These are phyloP conservation scores for Entomortierella parvispora DNA, from an alignment of 192 early-diverging fungal genomes.

Conservation along the genomic window DNA sequence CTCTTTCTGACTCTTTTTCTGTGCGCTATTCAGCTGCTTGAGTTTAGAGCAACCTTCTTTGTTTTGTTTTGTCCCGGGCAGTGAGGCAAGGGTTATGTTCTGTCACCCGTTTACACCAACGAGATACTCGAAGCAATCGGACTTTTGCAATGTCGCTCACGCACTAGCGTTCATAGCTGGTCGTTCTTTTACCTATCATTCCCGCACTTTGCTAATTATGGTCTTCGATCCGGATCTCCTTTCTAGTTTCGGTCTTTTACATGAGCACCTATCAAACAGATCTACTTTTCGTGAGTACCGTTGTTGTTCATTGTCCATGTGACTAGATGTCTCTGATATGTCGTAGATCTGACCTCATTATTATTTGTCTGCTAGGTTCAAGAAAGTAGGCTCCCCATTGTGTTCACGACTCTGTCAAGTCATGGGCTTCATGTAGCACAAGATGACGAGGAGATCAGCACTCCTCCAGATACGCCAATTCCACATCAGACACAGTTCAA, in stretches of 20 bases:
- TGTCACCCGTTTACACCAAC: background rate
- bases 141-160: too few relatives aligned
- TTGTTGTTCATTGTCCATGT: background rate
- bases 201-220: too few relatives aligned
- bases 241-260: conserved; percentile 74
- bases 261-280: conserved; percentile 81
- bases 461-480: conserved; percentile 48
- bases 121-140: too few relatives aligned
- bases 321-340: background rate
- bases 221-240: background rate
- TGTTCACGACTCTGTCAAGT: conserved; percentile 60
- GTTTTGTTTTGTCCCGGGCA: too few relatives aligned
- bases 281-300: conserved; percentile 69
- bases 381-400: conserved; percentile 65
- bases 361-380: conserved; percentile 56
- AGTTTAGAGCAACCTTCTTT: too few relatives aligned
- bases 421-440: conserved; percentile 50
- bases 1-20: too few relatives aligned
- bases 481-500: conserved; percentile 23
- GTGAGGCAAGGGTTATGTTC: background rate
- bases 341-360: background rate
- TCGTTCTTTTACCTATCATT: too few relatives aligned
- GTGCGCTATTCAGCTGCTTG: too few relatives aligned
- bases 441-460: conserved; percentile 20
- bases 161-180: too few relatives aligned